phyloP scores from a whole-genome alignment of 495 filamentous ascomycete species.

The Penicillium roqueforti region DNA sequence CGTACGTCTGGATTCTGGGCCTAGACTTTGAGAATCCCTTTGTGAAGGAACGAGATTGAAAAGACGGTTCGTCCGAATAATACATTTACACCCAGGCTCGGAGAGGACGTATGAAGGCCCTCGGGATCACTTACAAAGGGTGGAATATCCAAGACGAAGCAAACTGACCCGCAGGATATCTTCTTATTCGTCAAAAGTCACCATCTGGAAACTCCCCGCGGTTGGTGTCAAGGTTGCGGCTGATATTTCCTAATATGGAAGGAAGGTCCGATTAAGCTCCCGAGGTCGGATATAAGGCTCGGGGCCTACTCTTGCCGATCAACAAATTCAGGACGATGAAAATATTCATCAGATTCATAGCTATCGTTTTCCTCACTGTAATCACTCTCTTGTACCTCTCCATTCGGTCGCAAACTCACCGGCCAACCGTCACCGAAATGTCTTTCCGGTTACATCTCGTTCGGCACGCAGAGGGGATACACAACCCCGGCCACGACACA shows the following conservation, averaged over 20 bases:
- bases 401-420: not conserved
- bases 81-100: not conserved
- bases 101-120: not conserved
- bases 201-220: too few relatives aligned
- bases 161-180: too few relatives aligned
- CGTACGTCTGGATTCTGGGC: constrained; percentile 11
- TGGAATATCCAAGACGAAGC: not conserved
- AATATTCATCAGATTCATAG: not conserved
- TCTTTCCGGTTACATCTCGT: constrained; percentile 13
- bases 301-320: not conserved
- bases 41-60: constrained; percentile 11
- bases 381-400: not conserved
- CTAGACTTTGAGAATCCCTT: constrained; percentile 12
- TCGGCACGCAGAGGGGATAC: constrained; percentile 16
- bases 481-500: constrained; percentile 13
- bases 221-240: too few relatives aligned
- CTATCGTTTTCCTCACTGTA: not conserved
- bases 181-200: too few relatives aligned
- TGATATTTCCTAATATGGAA: not conserved
- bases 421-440: not conserved
- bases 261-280: not conserved
- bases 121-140: not conserved
- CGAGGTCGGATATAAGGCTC: constrained; percentile 2
- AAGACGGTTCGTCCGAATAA: not conserved
- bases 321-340: not conserved